These are phyloP conservation scores for Monosporozyma unispora DNA, from an alignment of 805 yeast species.

Conservation along the genomic window DNA sequence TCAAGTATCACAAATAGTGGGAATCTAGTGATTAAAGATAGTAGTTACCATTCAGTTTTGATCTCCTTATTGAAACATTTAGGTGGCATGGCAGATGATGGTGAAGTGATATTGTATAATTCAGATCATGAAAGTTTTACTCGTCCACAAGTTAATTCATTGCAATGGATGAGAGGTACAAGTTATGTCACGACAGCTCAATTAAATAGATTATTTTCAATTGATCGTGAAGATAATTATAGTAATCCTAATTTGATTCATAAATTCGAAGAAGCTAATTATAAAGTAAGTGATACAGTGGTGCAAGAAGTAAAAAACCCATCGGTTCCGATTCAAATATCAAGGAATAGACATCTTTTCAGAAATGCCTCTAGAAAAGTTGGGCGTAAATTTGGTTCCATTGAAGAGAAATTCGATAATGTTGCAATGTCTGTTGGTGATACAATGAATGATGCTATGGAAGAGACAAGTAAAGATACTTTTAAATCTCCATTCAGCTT, in stretches of 20 bases:
- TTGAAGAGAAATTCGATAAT: slow-evolving; percentile 48
- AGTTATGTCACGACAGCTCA: slow-evolving; percentile 50
- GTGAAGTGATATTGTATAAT: slow-evolving; percentile 42
- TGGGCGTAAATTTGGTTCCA: slow-evolving; percentile 41
- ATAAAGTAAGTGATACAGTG: slow-evolving; percentile 44
- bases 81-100: slow-evolving; percentile 30
- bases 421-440: slow-evolving; percentile 49
- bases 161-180: slow-evolving; percentile 81
- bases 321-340: slow-evolving; percentile 29
- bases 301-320: slow-evolving; percentile 37
- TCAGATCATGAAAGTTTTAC: slow-evolving; percentile 58
- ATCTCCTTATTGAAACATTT: slow-evolving; percentile 33
- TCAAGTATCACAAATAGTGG: not conserved
- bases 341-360: slow-evolving; percentile 29
- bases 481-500: slow-evolving; percentile 1
- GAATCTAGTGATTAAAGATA: not conserved
- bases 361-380: slow-evolving; percentile 34
- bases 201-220: slow-evolving; percentile 44
- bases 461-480: slow-evolving; percentile 11
- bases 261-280: slow-evolving; percentile 9
- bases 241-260: slow-evolving; percentile 17
- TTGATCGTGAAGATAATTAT: slow-evolving; percentile 60
- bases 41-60: slow-evolving; percentile 5
- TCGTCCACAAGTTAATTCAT: slow-evolving; percentile 69
- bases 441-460: slow-evolving; percentile 43